Evolutionary conservation across 768 basidiomycete genomes (phyloP).

Genomic region (Boletus barrowsii): DNA sequence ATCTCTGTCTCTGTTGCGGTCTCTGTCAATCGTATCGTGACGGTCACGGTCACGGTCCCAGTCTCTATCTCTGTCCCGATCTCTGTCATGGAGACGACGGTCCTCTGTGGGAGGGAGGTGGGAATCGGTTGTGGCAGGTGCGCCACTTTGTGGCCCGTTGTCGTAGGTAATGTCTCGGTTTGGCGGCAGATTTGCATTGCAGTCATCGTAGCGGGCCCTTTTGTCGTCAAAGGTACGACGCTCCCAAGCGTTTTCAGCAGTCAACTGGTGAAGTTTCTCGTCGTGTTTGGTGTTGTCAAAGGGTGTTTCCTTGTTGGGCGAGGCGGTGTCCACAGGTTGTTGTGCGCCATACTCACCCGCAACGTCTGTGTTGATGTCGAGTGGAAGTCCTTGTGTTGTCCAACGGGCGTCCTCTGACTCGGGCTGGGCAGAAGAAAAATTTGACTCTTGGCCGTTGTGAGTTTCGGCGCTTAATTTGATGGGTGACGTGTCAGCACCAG

Average conservation of each 20-base stretch:
- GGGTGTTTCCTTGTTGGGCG: conserved; percentile 22
- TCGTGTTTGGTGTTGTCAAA: conserved; percentile 30
- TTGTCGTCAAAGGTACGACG: conserved; percentile 29
- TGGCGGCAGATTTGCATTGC: conserved; percentile 15
- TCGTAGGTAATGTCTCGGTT: conserved; percentile 10
- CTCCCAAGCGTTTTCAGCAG: conserved; percentile 29
- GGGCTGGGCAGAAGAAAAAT: conserved; percentile 4
- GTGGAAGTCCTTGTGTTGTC: conserved; percentile 1
- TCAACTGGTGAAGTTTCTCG: conserved; percentile 18
- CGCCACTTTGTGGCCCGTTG: conserved; percentile 8
- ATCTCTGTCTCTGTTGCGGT: conserved; percentile 34
- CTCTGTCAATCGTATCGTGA: conserved; percentile 23
- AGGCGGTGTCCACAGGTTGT: conserved; percentile 19
- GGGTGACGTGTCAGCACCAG: conserved; percentile 26
- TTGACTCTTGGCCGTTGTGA: conserved; percentile 13
- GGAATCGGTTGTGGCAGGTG: conserved; percentile 5
- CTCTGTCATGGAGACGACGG: conserved; percentile 33
- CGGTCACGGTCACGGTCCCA: conserved; percentile 37
- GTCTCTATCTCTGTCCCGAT: conserved; percentile 32
- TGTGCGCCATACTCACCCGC: conserved; percentile 31
- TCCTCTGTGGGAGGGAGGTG: conserved; percentile 26
- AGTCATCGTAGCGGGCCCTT: conserved; percentile 28
- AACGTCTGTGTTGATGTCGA: conserved; percentile 12
- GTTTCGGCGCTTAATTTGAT: conserved; percentile 17
- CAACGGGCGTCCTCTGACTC: conserved; percentile 10